Conservation (phyloP, 2,329 filamentous ascomycete genomes). For the Penicillium sp. region DNA sequence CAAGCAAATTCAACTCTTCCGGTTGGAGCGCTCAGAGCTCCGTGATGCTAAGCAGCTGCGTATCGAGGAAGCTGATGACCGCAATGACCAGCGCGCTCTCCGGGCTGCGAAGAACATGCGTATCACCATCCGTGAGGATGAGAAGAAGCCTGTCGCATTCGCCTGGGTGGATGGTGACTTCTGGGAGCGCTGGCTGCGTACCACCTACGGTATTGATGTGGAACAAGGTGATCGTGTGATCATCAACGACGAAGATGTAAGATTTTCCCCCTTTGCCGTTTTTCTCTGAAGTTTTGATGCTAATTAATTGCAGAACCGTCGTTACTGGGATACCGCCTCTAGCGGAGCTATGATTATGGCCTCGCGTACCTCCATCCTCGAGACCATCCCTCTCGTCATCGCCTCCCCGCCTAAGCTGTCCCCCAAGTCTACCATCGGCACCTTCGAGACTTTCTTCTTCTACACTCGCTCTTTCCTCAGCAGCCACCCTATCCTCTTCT, state of each 20-base stretch:
- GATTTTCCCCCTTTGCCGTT: conserved; percentile 44
- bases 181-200: conserved; percentile 95
- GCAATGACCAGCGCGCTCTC: conserved; percentile 85
- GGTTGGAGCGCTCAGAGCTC: conserved; percentile 89
- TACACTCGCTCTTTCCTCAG: conserved; percentile 50
- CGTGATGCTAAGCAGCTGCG: conserved; percentile 93
- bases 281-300: conserved; percentile 13
- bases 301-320: conserved; percentile 69
- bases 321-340: conserved; percentile 92
- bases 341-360: conserved; percentile 90
- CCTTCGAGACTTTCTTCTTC: conserved; percentile 55
- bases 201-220: conserved; percentile 92
- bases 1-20: conserved; percentile 88
- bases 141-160: conserved; percentile 88
- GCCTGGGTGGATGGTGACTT: conserved; percentile 97
- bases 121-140: conserved; percentile 86
- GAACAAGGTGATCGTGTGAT: conserved; percentile 87
- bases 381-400: conserved; percentile 68
- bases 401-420: conserved; percentile 55
- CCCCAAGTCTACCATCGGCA: conserved; percentile 57
- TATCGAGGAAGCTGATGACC: conserved; percentile 95
- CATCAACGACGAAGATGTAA: conserved; percentile 96
- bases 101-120: conserved; percentile 87
- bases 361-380: conserved; percentile 86
- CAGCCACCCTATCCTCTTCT: conserved; percentile 52